Evolutionary conservation across 805 yeast species (phyloP), one percentile per base, ranked within the genome.

Genomic region (Saturnispora galanensis): DNA sequence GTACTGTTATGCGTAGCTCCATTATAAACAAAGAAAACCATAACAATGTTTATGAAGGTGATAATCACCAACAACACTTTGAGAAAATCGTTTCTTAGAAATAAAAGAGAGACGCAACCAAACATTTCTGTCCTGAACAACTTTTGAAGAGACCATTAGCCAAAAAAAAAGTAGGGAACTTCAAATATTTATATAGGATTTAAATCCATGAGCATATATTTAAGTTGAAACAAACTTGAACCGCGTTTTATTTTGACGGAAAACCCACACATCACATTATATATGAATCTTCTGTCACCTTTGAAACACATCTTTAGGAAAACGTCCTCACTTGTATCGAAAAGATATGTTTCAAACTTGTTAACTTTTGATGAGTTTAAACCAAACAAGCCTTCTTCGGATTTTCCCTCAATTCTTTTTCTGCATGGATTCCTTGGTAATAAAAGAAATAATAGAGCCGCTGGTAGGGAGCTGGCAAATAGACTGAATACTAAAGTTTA

Each of bases 351-450:
- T 28, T 38, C 40, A 11, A 38, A 9, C 10, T 18, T 26, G 30
- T 31, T 26, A 12, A 8, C 31, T 12, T 49, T 41, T 40, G 52
- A 47, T 35, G 31, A 40, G 12, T 42, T 47, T 21, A 35, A 41
- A 13, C 50, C 26, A 21, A 6, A 21, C 26, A 21, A 21, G 26
- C 8, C 8, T 21, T 21, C 26, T 21, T 21, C 26, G 26, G 26
- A 21, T 21, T 21, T 42, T 7, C 65, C 80, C 1, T 93, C 96
- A 1, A 65, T 90, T 6, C 64, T 93, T 29, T 76, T 90, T 16
- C 64, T 89, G 31, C 98, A 90, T 59, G 98, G 98, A 0, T 64
- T 90, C 15, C 80, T 90, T 57, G 97, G 97, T 2, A 79, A 84
- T 49, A 81, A 77, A 50, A 62, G 73, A 29, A 90, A 88, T 62